These are phyloP conservation scores for Beta macrorhiza DNA, from an alignment of 179 eudicot species.

Conservation along the genomic window DNA sequence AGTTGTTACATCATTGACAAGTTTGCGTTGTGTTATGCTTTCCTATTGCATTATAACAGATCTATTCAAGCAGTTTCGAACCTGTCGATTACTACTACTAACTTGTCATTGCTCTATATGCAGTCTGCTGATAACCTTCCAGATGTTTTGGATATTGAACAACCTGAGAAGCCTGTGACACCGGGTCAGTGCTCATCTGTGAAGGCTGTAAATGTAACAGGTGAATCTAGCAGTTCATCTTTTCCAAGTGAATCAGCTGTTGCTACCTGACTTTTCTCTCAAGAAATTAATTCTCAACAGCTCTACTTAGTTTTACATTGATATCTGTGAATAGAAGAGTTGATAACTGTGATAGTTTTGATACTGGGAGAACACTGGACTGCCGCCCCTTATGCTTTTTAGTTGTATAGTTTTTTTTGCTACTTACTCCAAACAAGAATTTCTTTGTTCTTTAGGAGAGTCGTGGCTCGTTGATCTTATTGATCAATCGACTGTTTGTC, in stretches of 20 bases:
- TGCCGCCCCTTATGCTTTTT: slow-evolving; percentile 8
- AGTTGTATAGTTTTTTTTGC: slow-evolving; percentile 32
- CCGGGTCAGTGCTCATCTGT: slow-evolving; percentile 41
- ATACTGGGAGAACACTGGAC: slow-evolving; percentile 18
- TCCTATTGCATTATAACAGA: no score
- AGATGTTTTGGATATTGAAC: slow-evolving; percentile 52
- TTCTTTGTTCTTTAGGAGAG: slow-evolving; percentile 17
- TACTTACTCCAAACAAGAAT: slow-evolving; percentile 11
- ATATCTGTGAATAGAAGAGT: slow-evolving; percentile 36
- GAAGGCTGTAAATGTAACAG: slow-evolving; percentile 39
- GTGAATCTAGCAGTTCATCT: slow-evolving; percentile 42
- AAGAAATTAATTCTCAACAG: slow-evolving; percentile 12
- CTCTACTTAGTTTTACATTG: slow-evolving; percentile 21
- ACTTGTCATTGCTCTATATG: slow-evolving; percentile 1
- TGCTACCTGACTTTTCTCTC: slow-evolving; percentile 27
- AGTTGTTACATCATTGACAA: background rate
- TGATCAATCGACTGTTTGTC: slow-evolving; percentile 11
- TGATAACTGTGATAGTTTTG: slow-evolving; percentile 12
- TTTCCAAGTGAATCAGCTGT: slow-evolving; percentile 36
- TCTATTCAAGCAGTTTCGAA: background rate
- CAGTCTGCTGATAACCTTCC: slow-evolving; percentile 51
- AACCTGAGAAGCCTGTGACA: slow-evolving; percentile 43
- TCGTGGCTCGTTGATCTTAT: slow-evolving; percentile 7
- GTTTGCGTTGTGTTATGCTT: background rate
- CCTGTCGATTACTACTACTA: background rate